Evolutionary conservation across 768 basidiomycete species (phyloP).

Genomic region (Sarcodon aspratus): DNA sequence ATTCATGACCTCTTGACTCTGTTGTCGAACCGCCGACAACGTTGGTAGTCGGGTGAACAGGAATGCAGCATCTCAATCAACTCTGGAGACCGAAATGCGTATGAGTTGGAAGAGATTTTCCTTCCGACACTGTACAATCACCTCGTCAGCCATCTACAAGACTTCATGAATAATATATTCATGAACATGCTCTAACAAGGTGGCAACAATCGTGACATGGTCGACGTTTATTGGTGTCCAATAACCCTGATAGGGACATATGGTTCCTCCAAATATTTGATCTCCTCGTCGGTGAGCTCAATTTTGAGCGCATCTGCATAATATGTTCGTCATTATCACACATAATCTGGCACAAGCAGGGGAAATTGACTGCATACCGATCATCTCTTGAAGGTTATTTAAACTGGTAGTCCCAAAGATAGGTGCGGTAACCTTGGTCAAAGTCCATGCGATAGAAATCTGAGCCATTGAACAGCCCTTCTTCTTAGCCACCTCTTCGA

Average conservation of each 20-base stretch:
- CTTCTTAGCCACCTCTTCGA: constrained; percentile 30
- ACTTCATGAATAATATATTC: no score
- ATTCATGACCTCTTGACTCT: no score
- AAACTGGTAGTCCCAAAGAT: constrained; percentile 18
- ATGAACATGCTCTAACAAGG: background rate
- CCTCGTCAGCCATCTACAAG: no score
- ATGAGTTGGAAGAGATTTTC: no score
- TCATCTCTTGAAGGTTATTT: constrained; percentile 3
- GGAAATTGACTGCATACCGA: background rate
- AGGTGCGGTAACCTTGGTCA: constrained; percentile 16
- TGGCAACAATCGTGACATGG: no score
- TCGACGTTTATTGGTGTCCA: background rate
- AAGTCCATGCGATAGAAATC: constrained; percentile 32
- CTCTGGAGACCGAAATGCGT: no score
- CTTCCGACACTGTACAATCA: no score
- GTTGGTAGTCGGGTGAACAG: no score
- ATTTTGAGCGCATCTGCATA: constrained; percentile 7
- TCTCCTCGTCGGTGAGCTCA: constrained; percentile 30
- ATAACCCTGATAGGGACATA: constrained; percentile 12
- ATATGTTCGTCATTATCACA: constrained; percentile 11
- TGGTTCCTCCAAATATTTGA: constrained; percentile 27
- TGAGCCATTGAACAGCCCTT: constrained; percentile 32
- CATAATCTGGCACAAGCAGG: constrained; percentile 10
- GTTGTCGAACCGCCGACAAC: no score
- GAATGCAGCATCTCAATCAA: no score